These are phyloP conservation scores for Eragrostis curvula DNA, from an alignment of 176 grass and related monocot genomes.

Conservation along the genomic window DNA sequence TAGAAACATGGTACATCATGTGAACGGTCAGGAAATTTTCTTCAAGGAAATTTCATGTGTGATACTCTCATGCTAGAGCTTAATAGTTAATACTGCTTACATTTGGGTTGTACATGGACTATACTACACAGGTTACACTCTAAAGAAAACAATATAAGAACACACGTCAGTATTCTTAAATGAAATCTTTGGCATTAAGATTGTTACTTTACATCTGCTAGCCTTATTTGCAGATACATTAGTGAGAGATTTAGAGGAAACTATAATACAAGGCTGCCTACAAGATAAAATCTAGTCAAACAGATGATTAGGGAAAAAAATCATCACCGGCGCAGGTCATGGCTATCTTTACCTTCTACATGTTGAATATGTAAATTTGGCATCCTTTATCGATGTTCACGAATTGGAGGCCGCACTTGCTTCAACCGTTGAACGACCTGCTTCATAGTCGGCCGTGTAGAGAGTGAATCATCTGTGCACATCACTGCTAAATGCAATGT, in stretches of 20 bases:
- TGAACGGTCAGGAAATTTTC: no score
- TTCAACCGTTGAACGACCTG: constrained; percentile 90
- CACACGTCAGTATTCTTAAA: constrained; percentile 30
- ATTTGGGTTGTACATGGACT: not conserved
- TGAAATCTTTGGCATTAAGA: constrained; percentile 64
- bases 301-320: constrained; percentile 55
- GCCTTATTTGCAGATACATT: constrained; percentile 71
- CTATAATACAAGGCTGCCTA: constrained; percentile 64
- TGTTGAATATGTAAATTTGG: constrained; percentile 42
- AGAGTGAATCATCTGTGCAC: constrained; percentile 89
- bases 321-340: constrained; percentile 44
- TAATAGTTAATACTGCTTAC: not conserved
- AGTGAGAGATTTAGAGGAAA: constrained; percentile 59
- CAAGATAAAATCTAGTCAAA: constrained; percentile 66
- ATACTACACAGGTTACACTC: not conserved
- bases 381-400: constrained; percentile 47
- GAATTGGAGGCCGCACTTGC: constrained; percentile 82
- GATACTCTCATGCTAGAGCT: no score
- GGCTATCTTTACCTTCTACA: constrained; percentile 65
- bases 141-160: constrained; percentile 19
- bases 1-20: not conserved
- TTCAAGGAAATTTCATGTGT: no score
- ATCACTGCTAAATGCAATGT: constrained; percentile 86
- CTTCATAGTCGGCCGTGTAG: constrained; percentile 88
- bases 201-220: constrained; percentile 85